phyloP scores from a whole-genome alignment of 208 protist genomes.

The Acanthamoeba healyi region DNA sequence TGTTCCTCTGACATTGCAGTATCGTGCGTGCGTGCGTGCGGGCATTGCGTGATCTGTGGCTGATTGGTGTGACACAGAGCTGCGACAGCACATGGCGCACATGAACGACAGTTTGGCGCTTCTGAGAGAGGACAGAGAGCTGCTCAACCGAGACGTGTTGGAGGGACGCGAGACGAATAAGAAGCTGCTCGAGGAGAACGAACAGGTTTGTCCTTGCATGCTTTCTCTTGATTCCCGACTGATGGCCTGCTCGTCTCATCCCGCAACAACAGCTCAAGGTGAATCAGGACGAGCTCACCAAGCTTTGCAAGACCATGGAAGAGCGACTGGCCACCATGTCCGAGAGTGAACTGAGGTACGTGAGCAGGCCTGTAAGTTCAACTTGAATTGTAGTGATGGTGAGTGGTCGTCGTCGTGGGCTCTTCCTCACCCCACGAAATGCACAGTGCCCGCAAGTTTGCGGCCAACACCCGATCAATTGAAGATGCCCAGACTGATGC shows the following conservation, averaged over 20 bases:
- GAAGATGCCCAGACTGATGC: constrained; percentile 35
- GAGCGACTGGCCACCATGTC: background rate
- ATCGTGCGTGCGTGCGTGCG: background rate
- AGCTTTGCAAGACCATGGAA: background rate
- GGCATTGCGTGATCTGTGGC: background rate
- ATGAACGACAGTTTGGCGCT: constrained; percentile 36
- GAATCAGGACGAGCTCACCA: background rate
- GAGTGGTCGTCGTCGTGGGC: too few species aligned
- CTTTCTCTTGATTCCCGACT: background rate
- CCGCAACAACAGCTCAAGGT: constrained; percentile 7
- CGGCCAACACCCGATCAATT: constrained; percentile 18
- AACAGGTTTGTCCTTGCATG: too few species aligned
- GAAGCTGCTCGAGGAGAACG: constrained; percentile 2
- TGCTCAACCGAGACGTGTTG: constrained; percentile 11
- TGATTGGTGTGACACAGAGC: background rate
- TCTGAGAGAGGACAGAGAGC: constrained; percentile 18
- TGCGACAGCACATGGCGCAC: constrained; percentile 16
- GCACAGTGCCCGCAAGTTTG: constrained; percentile 51
- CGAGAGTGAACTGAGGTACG: background rate
- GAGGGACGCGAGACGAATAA: background rate
- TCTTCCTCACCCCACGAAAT: background rate
- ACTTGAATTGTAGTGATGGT: background rate
- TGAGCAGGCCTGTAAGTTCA: too few species aligned
- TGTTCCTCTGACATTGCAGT: too few species aligned
- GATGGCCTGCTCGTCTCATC: background rate